Conservation (phyloP, 2,329 filamentous ascomycete species). For the Colletotrichum sp. region DNA sequence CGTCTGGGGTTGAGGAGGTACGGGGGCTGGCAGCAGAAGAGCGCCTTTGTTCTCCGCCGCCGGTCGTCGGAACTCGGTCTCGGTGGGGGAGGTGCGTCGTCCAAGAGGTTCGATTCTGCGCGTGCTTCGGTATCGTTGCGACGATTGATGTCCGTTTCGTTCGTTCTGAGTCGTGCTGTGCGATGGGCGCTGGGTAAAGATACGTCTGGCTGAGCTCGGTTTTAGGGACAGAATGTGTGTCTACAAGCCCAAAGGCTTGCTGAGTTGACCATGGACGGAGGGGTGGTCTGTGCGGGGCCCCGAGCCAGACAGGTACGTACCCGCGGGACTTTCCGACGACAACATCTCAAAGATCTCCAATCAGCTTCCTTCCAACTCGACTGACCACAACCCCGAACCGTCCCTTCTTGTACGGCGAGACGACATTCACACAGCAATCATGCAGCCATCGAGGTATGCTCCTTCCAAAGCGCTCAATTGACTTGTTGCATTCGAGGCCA, state of each 20-base stretch:
- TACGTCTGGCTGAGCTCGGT: conserved; percentile 12
- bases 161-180: background rate
- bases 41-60: conserved; percentile 15
- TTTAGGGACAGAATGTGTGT: conserved; percentile 21
- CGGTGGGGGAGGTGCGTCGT: background rate
- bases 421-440: conserved; percentile 26
- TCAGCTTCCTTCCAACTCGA: conserved; percentile 22
- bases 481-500: background rate
- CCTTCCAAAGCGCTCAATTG: background rate
- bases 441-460: conserved; percentile 32
- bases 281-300: conserved; percentile 15
- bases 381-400: conserved; percentile 10
- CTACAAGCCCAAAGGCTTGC: conserved; percentile 16
- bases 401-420: conserved; percentile 14
- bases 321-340: conserved; percentile 21
- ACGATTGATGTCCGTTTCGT: background rate
- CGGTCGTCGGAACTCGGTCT: background rate
- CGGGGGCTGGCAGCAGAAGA: conserved; percentile 2
- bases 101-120: background rate
- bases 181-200: conserved; percentile 5
- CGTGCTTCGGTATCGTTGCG: background rate
- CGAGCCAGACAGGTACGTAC: conserved; percentile 7
- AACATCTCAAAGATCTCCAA: conserved; percentile 14
- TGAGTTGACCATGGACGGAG: conserved; percentile 4
- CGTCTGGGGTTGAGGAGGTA: background rate